A percentile compares a stretch with the other conserved stretches of the same genome.
Evolutionary conservation across 2,329 filamentous ascomycete genomes (phyloP).

Genomic region (Aureobasidium subglaciale): DNA sequence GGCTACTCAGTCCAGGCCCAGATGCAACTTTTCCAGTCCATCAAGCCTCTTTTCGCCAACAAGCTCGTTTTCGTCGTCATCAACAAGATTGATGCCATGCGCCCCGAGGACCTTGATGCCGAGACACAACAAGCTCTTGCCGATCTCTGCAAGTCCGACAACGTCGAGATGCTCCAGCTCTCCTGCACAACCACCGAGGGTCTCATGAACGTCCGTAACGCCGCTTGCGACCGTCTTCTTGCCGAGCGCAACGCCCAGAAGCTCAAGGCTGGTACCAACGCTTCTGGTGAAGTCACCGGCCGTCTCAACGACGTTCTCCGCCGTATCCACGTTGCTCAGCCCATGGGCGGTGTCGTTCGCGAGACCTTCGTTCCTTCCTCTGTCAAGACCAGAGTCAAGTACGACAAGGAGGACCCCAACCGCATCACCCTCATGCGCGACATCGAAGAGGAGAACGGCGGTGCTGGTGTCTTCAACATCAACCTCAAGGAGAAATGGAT

Average conservation of each 20-base stretch:
- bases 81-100: slow-evolving; percentile 95
- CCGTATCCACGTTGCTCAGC: slow-evolving; percentile 94
- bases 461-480: slow-evolving; percentile 91
- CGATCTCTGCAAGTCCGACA: slow-evolving; percentile 71
- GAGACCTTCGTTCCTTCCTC: slow-evolving; percentile 87
- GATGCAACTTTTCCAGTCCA: slow-evolving; percentile 90
- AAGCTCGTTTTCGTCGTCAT: slow-evolving; percentile 94
- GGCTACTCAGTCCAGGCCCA: slow-evolving; percentile 90
- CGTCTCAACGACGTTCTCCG: slow-evolving; percentile 85
- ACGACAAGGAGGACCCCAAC: slow-evolving; percentile 83
- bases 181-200: slow-evolving; percentile 94
- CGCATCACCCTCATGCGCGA: slow-evolving; percentile 75
- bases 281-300: slow-evolving; percentile 65
- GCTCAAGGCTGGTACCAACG: slow-evolving; percentile 79
- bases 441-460: slow-evolving; percentile 83
- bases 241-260: slow-evolving; percentile 93
- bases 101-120: slow-evolving; percentile 76
- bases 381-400: slow-evolving; percentile 74
- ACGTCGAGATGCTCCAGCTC: slow-evolving; percentile 86
- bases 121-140: slow-evolving; percentile 73
- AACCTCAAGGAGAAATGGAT: slow-evolving; percentile 84
- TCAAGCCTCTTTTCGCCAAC: slow-evolving; percentile 94
- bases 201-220: slow-evolving; percentile 90
- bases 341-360: slow-evolving; percentile 69
- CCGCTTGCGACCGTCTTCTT: slow-evolving; percentile 85